Percentiles rank a stretch among this genome's conserved stretches.
Conservation (phyloP, 495 filamentous ascomycete genomes). For the Talaromyces trachyspermus region DNA sequence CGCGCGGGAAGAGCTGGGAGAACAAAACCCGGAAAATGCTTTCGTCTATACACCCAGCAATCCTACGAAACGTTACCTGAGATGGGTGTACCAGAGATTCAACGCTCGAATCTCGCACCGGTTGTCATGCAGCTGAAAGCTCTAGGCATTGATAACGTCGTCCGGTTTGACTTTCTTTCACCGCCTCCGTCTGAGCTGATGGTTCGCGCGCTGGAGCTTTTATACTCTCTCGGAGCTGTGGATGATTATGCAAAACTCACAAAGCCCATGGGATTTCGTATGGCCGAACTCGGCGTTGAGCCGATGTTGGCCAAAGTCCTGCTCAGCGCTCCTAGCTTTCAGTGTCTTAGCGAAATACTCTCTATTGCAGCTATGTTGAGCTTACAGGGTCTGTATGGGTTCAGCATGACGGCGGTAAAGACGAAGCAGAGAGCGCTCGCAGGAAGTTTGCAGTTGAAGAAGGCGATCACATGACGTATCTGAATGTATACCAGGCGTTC, state of each 20-base stretch:
- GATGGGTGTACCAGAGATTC: constrained; percentile 80
- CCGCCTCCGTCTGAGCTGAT: constrained; percentile 83
- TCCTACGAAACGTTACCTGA: constrained; percentile 63
- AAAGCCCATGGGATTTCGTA: constrained; percentile 73
- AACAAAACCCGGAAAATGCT: constrained; percentile 92
- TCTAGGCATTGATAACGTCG: constrained; percentile 91
- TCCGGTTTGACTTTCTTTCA: constrained; percentile 84
- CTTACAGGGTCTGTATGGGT: constrained; percentile 78
- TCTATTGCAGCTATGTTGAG: constrained; percentile 94
- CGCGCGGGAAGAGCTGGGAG: constrained; percentile 87
- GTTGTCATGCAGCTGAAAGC: constrained; percentile 91
- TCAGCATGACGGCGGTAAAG: constrained; percentile 68
- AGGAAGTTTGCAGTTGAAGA: constrained; percentile 88
- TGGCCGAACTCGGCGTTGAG: constrained; percentile 92
- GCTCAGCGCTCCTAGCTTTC: constrained; percentile 66
- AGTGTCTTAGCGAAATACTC: constrained; percentile 77
- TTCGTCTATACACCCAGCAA: constrained; percentile 81
- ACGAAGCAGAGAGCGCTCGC: constrained; percentile 59
- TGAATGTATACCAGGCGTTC: constrained; percentile 92
- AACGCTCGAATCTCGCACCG: constrained; percentile 86
- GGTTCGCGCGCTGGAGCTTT: constrained; percentile 77
- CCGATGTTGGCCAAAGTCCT: constrained; percentile 96
- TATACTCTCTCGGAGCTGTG: constrained; percentile 83
- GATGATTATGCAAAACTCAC: constrained; percentile 91
- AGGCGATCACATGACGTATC: constrained; percentile 88